Conservation (phyloP, 148 eudicot genomes). For the Camellia japonica region DNA sequence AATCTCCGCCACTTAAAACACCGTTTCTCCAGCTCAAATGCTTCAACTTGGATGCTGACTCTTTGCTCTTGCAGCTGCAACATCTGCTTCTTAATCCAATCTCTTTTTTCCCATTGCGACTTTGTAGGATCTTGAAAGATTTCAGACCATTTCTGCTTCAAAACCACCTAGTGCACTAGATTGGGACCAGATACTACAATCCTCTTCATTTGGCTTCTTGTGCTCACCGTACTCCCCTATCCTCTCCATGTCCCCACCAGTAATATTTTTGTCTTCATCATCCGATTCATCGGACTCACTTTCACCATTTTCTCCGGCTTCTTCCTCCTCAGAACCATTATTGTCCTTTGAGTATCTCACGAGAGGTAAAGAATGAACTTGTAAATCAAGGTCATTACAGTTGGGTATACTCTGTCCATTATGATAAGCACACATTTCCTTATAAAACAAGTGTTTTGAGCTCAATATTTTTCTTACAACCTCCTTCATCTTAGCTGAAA, state of each 20-base stretch:
- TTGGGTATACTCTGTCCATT: constrained; percentile 52
- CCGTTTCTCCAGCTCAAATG: constrained; percentile 51
- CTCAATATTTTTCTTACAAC: constrained; percentile 61
- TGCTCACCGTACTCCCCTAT: constrained; percentile 16
- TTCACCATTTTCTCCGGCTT: constrained; percentile 38
- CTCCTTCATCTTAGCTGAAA: constrained; percentile 54
- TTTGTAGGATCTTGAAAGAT: constrained; percentile 35
- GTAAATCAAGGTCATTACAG: constrained; percentile 48
- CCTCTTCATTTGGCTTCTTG: constrained; percentile 24
- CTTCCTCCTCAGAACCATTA: constrained; percentile 35
- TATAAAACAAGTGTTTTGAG: constrained; percentile 69
- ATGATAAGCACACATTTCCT: constrained; percentile 84
- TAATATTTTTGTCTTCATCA: constrained; percentile 26
- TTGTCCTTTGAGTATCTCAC: constrained; percentile 31
- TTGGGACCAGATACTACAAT: constrained; percentile 18
- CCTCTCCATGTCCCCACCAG: constrained; percentile 21
- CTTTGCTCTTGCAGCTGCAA: constrained; percentile 43
- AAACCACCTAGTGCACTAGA: constrained; percentile 20
- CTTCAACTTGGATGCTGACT: constrained; percentile 39
- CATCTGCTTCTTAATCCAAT: constrained; percentile 38
- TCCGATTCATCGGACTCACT: constrained; percentile 47
- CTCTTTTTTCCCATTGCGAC: constrained; percentile 29
- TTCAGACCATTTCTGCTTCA: constrained; percentile 30
- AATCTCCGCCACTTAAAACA: constrained; percentile 56
- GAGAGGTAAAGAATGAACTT: constrained; percentile 30